Conservation (phyloP, 1,284 basidiomycete species). For the Spongispora temasekensis region DNA sequence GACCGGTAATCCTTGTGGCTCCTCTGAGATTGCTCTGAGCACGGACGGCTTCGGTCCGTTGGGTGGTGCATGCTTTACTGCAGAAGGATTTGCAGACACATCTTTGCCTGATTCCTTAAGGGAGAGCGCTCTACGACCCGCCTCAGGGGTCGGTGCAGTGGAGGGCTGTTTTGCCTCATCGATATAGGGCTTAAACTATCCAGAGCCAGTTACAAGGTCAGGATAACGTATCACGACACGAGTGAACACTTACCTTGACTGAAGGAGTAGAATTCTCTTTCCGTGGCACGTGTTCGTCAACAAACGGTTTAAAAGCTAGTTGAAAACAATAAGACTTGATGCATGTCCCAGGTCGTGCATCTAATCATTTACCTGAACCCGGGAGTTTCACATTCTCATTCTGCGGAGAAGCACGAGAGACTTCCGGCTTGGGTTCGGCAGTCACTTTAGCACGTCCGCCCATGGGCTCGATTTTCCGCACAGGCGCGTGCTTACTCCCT, state of each 20-base stretch:
- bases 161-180: constrained; percentile 39
- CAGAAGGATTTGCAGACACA: constrained; percentile 5
- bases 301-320: constrained; percentile 59
- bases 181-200: constrained; percentile 51
- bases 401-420: constrained; percentile 40
- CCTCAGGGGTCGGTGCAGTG: constrained; percentile 29
- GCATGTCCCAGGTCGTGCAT: not conserved
- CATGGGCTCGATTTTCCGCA: constrained; percentile 59
- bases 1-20: constrained; percentile 39
- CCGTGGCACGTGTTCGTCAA: constrained; percentile 57
- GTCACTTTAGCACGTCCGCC: constrained; percentile 28
- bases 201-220: not conserved
- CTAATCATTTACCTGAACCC: constrained; percentile 41
- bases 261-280: constrained; percentile 50
- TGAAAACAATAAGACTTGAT: constrained; percentile 3
- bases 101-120: constrained; percentile 42
- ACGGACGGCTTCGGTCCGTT: constrained; percentile 33
- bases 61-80: constrained; percentile 19
- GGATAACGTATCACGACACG: not conserved
- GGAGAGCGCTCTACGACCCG: constrained; percentile 39
- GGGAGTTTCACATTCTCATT: constrained; percentile 41
- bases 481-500: constrained; percentile 71
- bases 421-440: constrained; percentile 20
- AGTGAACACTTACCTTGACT: constrained; percentile 43
- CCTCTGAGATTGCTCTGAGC: constrained; percentile 32